Evolutionary conservation across 139 green algal genomes (phyloP).

Genomic region (Microglena sp.): DNA sequence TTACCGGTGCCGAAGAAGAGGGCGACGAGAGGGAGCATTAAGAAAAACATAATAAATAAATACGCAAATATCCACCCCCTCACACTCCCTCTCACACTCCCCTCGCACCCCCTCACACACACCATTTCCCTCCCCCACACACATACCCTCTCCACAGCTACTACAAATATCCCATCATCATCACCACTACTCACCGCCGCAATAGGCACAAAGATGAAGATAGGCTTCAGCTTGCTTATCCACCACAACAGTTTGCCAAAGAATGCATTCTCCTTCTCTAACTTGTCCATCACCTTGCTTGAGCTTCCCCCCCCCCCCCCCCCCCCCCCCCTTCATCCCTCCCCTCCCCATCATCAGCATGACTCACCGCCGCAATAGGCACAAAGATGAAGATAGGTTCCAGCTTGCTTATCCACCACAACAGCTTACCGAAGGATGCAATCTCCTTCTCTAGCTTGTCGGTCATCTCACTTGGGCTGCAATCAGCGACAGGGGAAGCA

Average conservation of each 20-base stretch:
- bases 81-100: too few relatives aligned
- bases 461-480: conserved; percentile 28
- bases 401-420: conserved; percentile 42
- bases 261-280: too few relatives aligned
- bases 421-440: conserved; percentile 36
- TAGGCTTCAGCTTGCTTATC: conserved; percentile 38
- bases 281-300: too few relatives aligned
- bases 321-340: too few relatives aligned
- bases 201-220: not conserved
- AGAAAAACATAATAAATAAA: too few relatives aligned
- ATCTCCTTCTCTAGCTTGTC: conserved; percentile 40
- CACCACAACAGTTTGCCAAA: conserved; percentile 48
- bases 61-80: too few relatives aligned
- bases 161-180: not conserved
- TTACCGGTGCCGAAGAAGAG: conserved; percentile 57
- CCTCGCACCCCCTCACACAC: too few relatives aligned
- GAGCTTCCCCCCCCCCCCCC: too few relatives aligned
- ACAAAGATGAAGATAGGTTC: conserved; percentile 56
- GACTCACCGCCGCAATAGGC: conserved; percentile 39
- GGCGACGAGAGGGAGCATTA: conserved; percentile 59
- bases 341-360: not conserved
- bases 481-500: too few relatives aligned
- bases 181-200: not conserved
- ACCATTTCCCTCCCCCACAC: not conserved
- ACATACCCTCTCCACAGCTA: not conserved